Evolutionary conservation across 1,284 basidiomycete genomes (phyloP).

Genomic region (Rhodotorula sp.): DNA sequence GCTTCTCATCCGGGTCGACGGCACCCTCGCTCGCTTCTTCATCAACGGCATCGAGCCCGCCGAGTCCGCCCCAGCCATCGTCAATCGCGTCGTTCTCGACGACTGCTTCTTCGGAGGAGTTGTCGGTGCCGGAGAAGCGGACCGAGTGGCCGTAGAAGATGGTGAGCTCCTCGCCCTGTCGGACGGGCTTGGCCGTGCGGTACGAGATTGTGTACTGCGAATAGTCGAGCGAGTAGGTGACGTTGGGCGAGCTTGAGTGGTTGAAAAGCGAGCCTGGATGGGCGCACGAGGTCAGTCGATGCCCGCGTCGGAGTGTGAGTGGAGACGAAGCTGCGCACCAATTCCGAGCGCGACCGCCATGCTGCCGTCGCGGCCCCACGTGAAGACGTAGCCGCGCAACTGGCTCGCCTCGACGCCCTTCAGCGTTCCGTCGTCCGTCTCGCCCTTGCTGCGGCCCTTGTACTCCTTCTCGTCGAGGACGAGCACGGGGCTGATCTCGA

Average conservation of each 20-base stretch:
- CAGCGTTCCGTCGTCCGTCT: constrained; percentile 57
- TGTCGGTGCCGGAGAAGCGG: constrained; percentile 25
- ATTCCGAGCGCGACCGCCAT: constrained; percentile 87
- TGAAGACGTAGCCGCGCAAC: constrained; percentile 82
- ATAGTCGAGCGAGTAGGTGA: constrained; percentile 62
- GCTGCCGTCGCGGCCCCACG: constrained; percentile 65
- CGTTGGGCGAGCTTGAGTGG: constrained; percentile 67
- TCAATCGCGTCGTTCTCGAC: constrained; percentile 28
- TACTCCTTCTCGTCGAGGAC: constrained; percentile 74
- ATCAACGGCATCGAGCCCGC: neutral
- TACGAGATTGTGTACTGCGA: constrained; percentile 66
- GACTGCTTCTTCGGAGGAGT: neutral
- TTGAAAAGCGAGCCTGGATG: constrained; percentile 74
- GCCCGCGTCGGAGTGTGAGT: neutral
- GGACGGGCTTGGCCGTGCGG: constrained; percentile 60
- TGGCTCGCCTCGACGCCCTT: constrained; percentile 59
- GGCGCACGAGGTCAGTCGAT: neutral
- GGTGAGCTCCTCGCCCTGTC: constrained; percentile 69
- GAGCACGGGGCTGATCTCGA: constrained; percentile 86
- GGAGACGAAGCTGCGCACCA: constrained; percentile 56
- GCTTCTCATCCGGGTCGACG: neutral
- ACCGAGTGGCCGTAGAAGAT: constrained; percentile 68
- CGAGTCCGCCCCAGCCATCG: constrained; percentile 34
- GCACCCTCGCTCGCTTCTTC: neutral
- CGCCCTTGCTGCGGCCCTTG: constrained; percentile 20